A percentile compares a stretch with the other conserved stretches of the same genome.
Conservation (phyloP, 345 rosid species). For the Pelargonium nanum region DNA sequence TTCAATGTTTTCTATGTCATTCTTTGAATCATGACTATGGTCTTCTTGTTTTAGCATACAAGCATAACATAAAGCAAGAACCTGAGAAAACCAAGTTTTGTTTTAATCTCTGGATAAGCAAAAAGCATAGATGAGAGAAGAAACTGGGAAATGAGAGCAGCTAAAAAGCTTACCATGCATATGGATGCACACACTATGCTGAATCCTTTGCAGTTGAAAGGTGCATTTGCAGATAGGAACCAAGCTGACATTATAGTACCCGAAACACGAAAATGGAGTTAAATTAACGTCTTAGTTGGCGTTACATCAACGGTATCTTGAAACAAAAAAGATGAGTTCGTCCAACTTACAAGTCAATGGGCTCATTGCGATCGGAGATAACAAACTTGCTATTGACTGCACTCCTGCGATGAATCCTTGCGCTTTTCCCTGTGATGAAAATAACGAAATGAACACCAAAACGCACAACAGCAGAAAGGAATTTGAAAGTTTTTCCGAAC, state of each 20-base stretch:
- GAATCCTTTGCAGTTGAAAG: conserved; percentile 48
- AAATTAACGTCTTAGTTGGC: background rate
- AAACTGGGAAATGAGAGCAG: background rate
- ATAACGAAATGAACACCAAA: background rate
- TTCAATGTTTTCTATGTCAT: conserved; percentile 6
- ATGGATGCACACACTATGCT: conserved; percentile 35
- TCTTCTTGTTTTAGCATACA: conserved; percentile 14
- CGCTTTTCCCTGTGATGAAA: conserved; percentile 32
- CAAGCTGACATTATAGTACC: too few species aligned
- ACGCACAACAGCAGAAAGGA: background rate
- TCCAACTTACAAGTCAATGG: conserved; percentile 38
- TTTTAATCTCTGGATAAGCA: background rate
- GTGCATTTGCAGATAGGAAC: conserved; percentile 36
- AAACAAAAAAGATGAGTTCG: background rate
- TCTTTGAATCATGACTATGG: background rate
- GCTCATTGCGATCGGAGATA: conserved; percentile 44
- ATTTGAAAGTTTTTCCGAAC: too few species aligned
- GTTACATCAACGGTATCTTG: conserved; percentile 1
- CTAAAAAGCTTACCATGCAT: conserved; percentile 30
- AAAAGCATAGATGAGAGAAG: background rate
- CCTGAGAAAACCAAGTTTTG: conserved; percentile 4
- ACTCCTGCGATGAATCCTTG: conserved; percentile 48
- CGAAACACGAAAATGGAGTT: background rate
- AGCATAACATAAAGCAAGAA: conserved; percentile 15
- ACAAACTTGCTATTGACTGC: conserved; percentile 30